A percentile compares a stretch with the other conserved stretches of the same genome.
These are phyloP conservation scores for Plasmodium fragile DNA, from an alignment of 169 alveolate species.

Conservation along the genomic window DNA sequence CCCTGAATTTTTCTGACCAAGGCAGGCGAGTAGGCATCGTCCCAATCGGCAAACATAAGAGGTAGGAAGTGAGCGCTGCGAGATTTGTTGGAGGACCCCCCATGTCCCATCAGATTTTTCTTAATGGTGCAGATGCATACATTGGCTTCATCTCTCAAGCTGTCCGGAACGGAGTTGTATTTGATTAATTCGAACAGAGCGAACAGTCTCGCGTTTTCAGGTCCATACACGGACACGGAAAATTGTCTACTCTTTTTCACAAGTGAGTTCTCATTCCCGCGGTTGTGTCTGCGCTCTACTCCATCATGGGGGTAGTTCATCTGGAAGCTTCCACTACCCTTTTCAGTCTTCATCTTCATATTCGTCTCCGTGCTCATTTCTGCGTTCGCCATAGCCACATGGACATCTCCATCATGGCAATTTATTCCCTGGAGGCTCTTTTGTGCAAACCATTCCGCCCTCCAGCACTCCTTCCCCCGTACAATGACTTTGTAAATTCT, in stretches of 20 bases:
- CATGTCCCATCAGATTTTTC: conserved; percentile 28
- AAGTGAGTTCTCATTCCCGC: neutral
- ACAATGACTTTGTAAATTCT: conserved; percentile 66
- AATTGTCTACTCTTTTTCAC: conserved; percentile 60
- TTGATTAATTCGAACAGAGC: conserved; percentile 64
- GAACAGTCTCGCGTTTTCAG: conserved; percentile 68
- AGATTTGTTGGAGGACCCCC: conserved; percentile 23
- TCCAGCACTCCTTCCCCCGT: conserved; percentile 75
- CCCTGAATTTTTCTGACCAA: conserved; percentile 3
- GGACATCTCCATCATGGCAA: neutral
- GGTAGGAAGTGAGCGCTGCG: conserved; percentile 32
- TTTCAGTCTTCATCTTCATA: neutral
- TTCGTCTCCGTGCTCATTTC: neutral
- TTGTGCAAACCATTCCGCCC: conserved; percentile 67
- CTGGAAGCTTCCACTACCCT: neutral
- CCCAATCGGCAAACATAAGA: conserved; percentile 35
- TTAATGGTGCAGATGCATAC: conserved; percentile 48
- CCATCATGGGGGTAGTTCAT: neutral
- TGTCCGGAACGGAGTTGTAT: conserved; percentile 60
- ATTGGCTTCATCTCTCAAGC: conserved; percentile 60
- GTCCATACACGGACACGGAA: conserved; percentile 70
- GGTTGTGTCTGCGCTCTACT: neutral
- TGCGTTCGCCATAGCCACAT: neutral
- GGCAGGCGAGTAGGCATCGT: conserved; percentile 8
- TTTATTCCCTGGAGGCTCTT: neutral